These are phyloP conservation scores for Picochlorum sp. DNA, from an alignment of 139 green algal species.

Conservation along the genomic window DNA sequence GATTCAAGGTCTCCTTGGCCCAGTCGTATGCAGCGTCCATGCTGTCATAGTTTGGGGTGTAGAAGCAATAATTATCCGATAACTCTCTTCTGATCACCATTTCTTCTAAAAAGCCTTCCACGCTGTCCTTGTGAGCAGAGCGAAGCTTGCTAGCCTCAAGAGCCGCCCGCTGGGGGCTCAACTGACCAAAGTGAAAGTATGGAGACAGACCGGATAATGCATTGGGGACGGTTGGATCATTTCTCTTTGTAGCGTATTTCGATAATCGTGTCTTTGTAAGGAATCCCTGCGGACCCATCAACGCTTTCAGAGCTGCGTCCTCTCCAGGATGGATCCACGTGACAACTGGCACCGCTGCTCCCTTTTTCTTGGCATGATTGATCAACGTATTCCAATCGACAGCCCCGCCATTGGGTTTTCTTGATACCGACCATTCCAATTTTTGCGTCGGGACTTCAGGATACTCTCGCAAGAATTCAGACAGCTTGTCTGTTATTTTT, in stretches of 20 bases:
- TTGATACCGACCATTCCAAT: neutral
- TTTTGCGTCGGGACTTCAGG: slow-evolving; percentile 27
- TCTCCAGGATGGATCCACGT: slow-evolving; percentile 72
- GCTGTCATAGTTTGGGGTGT: slow-evolving; percentile 78
- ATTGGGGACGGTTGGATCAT: slow-evolving; percentile 59
- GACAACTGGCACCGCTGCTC: slow-evolving; percentile 75
- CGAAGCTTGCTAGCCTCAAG: slow-evolving; percentile 70
- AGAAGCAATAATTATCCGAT: slow-evolving; percentile 91
- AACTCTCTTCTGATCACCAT: slow-evolving; percentile 86
- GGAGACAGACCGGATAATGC: slow-evolving; percentile 76
- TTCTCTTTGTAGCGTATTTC: slow-evolving; percentile 71
- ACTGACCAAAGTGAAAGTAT: slow-evolving; percentile 87
- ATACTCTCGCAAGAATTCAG: slow-evolving; percentile 68
- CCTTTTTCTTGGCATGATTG: slow-evolving; percentile 42
- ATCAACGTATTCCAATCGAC: slow-evolving; percentile 77
- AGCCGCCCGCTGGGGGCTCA: slow-evolving; percentile 68
- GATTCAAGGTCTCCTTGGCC: slow-evolving; percentile 65
- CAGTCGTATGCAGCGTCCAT: slow-evolving; percentile 67
- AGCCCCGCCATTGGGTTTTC: slow-evolving; percentile 4
- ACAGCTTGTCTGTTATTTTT: slow-evolving; percentile 81
- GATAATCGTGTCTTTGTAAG: slow-evolving; percentile 56
- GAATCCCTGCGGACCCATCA: slow-evolving; percentile 60
- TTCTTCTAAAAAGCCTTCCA: slow-evolving; percentile 93
- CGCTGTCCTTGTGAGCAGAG: slow-evolving; percentile 50
- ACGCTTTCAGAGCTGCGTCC: slow-evolving; percentile 43